Conservation (phyloP, 352 stramenopile species). For the Blastocystis sp. region DNA sequence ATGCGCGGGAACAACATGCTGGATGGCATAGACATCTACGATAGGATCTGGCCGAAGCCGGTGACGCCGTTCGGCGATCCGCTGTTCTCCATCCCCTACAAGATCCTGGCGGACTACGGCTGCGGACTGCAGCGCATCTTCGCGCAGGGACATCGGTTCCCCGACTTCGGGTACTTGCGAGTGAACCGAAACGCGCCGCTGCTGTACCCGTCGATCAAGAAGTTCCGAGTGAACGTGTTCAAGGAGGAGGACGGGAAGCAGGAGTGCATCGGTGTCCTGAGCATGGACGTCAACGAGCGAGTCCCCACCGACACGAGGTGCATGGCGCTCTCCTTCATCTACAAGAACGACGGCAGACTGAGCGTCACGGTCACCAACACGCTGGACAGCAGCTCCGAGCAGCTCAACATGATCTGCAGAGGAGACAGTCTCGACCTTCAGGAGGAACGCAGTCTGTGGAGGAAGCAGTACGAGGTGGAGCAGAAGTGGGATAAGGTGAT, state of each 20-base stretch:
- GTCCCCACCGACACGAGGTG: neutral
- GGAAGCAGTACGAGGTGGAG: neutral
- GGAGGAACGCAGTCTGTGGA: neutral
- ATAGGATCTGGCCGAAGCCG: neutral
- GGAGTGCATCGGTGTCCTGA: neutral
- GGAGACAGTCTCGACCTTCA: neutral
- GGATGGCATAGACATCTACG: neutral
- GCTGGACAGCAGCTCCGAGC: neutral
- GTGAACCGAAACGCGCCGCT: neutral
- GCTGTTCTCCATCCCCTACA: neutral
- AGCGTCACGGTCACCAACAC: neutral
- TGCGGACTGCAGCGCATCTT: neutral
- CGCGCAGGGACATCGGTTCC: neutral
- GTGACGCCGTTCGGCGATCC: neutral
- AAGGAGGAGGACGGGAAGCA: neutral
- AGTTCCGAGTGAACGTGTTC: neutral
- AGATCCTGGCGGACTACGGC: neutral
- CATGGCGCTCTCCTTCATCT: neutral
- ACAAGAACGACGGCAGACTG: neutral
- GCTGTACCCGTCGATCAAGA: neutral
- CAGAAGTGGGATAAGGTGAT: neutral
- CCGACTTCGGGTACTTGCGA: neutral
- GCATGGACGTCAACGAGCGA: neutral
- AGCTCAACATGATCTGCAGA: neutral
- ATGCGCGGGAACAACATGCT: neutral